These are phyloP conservation scores for Cytospora piceicola DNA, from an alignment of 2,329 filamentous ascomycete genomes.

Conservation along the genomic window DNA sequence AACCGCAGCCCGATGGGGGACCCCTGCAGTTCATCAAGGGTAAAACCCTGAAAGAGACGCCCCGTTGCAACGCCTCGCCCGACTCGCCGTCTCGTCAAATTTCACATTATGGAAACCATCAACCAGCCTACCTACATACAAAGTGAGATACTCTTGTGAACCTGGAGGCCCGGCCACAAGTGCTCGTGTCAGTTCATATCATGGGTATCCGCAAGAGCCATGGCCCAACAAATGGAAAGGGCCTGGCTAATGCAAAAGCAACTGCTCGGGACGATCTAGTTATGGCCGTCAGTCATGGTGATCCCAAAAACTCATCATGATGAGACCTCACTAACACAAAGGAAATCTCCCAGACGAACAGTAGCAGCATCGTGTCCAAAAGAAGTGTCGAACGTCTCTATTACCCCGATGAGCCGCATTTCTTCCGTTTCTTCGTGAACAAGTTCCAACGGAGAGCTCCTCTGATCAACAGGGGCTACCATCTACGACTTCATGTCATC, in stretches of 20 bases:
- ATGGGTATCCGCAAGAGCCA: conserved; percentile 8
- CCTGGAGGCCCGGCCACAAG: not conserved
- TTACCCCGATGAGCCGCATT: conserved; percentile 75
- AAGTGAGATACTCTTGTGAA: not conserved
- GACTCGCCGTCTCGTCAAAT: not conserved
- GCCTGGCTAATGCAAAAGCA: not conserved
- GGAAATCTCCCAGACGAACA: conserved; percentile 68
- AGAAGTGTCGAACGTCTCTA: conserved; percentile 90
- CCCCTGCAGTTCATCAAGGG: not conserved
- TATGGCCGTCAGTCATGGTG: conserved; percentile 54
- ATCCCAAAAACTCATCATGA: not conserved
- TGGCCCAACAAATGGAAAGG: not conserved
- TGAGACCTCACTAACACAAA: conserved; percentile 2
- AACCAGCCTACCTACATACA: not conserved
- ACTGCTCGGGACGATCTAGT: conserved; percentile 53
- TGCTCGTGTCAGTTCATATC: not conserved
- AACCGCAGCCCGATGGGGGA: not conserved
- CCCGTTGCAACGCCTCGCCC: not conserved
- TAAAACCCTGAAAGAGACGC: not conserved
- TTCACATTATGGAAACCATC: not conserved
- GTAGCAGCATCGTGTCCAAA: conserved; percentile 90
- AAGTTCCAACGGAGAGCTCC: conserved; percentile 84
- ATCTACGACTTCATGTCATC: conserved; percentile 81
- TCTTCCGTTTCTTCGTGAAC: conserved; percentile 84
- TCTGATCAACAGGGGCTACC: conserved; percentile 88